Evolutionary conservation across 1,284 basidiomycete genomes (phyloP).

Genomic region (Ceratobasidium sp.): DNA sequence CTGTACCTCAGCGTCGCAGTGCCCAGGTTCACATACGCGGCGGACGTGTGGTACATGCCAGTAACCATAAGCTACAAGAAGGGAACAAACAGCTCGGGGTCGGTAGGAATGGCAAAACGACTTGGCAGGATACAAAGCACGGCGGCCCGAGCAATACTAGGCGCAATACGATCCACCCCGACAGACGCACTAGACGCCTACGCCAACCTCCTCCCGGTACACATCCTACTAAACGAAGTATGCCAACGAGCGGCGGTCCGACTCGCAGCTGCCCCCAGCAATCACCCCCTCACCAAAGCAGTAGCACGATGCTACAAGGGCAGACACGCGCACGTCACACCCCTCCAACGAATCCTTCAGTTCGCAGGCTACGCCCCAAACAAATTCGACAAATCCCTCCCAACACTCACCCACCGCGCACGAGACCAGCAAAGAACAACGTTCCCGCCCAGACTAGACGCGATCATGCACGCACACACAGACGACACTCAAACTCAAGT

Average conservation of each 20-base stretch:
- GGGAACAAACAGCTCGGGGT: background rate
- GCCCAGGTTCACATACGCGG: background rate
- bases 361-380: background rate
- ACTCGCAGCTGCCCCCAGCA: background rate
- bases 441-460: too few relatives aligned
- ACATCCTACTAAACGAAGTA: constrained; percentile 1
- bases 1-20: constrained; percentile 2
- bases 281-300: background rate
- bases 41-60: background rate
- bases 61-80: background rate
- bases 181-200: background rate
- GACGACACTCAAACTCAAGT: background rate
- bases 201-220: background rate
- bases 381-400: background rate
- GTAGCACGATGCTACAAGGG: background rate
- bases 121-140: background rate
- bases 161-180: constrained; percentile 4
- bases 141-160: constrained; percentile 13
- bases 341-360: background rate
- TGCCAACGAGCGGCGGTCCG: background rate
- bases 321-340: background rate
- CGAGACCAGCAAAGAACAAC: too few relatives aligned
- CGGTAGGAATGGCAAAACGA: background rate
- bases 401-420: too few relatives aligned
- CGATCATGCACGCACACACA: background rate